Base-by-base conservation (phyloP, 2,329 filamentous ascomycete species). In the Diaporthe ilicicola region DNA sequence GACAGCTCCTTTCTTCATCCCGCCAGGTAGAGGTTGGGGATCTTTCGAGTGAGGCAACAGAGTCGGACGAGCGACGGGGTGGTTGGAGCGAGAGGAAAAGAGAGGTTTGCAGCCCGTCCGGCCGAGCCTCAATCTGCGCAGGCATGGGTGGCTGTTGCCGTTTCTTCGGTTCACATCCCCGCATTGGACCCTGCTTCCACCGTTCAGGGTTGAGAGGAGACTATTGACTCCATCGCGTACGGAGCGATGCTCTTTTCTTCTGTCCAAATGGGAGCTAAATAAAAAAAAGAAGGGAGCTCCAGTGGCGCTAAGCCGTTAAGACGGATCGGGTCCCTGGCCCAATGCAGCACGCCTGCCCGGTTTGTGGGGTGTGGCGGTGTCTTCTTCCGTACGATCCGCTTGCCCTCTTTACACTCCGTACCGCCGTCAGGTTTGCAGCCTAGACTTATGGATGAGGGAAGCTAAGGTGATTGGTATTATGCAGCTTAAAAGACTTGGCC, bases 271-370 rank as follows among this genome's bases (percentile, higher is more conserved):
- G 17, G 2, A 44, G 37, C 24, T 59, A 37, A 29, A 42, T 3
- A 44, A 12, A 0, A 44, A 59, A 42, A 42, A 15, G 27, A 59
- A 24, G 37, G 29, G 15, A 59, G 55, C 37, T 59, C 55, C 55
- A 59, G 55, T 59, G 29, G 44, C 37, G 55, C 55, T 37, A 59
- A 59, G 55, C 37, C 22, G 12, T 59, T 15, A 29, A 44, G 13
- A 59, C 17, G 55, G 55, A 44, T 29, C 55, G 55, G 56, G 39
- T 61, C 56, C 56, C 56, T 32, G 56, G 39, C 56, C 56, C 8
- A 32, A 61, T 32, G 24, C 56, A 46, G 56, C 24, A 61, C 8
- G 10, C 39, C 54, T n/a, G 39, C 39, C 56, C 37, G 37, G 55
- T 15, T 44, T 17, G 55, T 59, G 34, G 54, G 53, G 12, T 24